These are phyloP conservation scores for Dispira parvispora DNA, from an alignment of 192 early-diverging fungal genomes.

Conservation along the genomic window DNA sequence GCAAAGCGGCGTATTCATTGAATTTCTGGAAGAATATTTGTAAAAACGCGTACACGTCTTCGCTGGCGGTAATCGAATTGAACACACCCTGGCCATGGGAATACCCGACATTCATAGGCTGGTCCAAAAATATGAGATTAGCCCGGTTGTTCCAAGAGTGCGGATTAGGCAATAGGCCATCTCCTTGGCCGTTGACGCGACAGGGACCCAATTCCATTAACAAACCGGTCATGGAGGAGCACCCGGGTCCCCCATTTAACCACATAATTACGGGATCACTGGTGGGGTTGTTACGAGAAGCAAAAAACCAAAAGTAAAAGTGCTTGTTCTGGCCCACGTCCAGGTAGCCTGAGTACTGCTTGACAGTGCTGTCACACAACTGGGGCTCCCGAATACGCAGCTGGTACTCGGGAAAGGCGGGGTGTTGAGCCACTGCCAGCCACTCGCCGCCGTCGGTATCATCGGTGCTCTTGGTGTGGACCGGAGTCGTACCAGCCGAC, in stretches of 20 bases:
- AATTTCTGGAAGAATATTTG: constrained; percentile 81
- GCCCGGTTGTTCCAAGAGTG: constrained; percentile 87
- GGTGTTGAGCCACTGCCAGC: background rate
- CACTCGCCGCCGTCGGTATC: background rate
- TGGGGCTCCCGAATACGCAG: constrained; percentile 56
- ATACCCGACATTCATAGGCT: constrained; percentile 86
- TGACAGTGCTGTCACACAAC: constrained; percentile 74
- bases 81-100: constrained; percentile 59
- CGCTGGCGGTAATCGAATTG: constrained; percentile 58
- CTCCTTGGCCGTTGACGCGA: constrained; percentile 57
- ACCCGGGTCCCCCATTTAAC: constrained; percentile 77
- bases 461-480: background rate
- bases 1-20: constrained; percentile 56
- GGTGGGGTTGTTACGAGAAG: constrained; percentile 47
- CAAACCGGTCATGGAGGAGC: constrained; percentile 58
- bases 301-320: constrained; percentile 97
- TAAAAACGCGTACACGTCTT: constrained; percentile 82
- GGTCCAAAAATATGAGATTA: constrained; percentile 70
- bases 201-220: constrained; percentile 84
- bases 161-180: constrained; percentile 43
- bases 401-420: constrained; percentile 51
- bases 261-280: constrained; percentile 62
- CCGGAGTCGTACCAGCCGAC: background rate
- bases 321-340: constrained; percentile 53
- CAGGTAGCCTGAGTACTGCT: constrained; percentile 77